Percentiles rank a stretch among this genome's conserved stretches.
Evolutionary conservation across 2,329 filamentous ascomycete genomes (phyloP).

Genomic region (Whalleya microplaca): DNA sequence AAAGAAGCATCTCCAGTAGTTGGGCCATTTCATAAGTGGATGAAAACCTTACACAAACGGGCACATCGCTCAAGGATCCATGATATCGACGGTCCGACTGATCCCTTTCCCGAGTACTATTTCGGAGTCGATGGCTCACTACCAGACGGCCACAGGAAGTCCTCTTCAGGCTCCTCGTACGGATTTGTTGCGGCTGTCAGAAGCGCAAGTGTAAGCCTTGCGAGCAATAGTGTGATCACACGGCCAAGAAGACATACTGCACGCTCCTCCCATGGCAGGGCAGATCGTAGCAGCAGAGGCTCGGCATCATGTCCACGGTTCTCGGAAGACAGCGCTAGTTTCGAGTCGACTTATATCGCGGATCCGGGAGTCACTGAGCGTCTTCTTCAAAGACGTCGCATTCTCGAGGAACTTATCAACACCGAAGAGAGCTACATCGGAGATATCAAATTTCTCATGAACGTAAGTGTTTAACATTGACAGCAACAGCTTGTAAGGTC

Average conservation of each 20-base stretch:
- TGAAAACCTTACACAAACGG: constrained; percentile 68
- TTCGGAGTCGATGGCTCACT: constrained; percentile 31
- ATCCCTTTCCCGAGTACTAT: constrained; percentile 40
- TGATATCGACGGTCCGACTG: constrained; percentile 24
- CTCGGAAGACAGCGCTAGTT: constrained; percentile 67
- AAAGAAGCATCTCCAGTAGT: constrained; percentile 10
- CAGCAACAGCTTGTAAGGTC: background rate
- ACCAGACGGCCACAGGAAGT: constrained; percentile 53
- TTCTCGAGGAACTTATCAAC: constrained; percentile 81
- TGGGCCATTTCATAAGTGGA: constrained; percentile 71
- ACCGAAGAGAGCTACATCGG: constrained; percentile 90
- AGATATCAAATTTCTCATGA: constrained; percentile 83
- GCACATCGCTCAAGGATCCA: constrained; percentile 46
- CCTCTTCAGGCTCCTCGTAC: constrained; percentile 75
- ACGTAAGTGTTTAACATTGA: constrained; percentile 57
- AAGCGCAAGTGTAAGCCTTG: constrained; percentile 78
- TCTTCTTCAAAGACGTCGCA: constrained; percentile 73
- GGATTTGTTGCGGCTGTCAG: constrained; percentile 80
- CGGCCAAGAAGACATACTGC: constrained; percentile 58
- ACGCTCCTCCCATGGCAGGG: constrained; percentile 59
- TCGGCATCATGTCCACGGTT: constrained; percentile 63
- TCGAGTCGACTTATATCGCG: constrained; percentile 55
- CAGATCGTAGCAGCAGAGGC: constrained; percentile 65
- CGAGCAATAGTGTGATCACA: constrained; percentile 70
- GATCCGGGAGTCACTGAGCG: constrained; percentile 75